Percentiles rank a stretch among this genome's conserved stretches.
Evolutionary conservation across 192 early-diverging fungal species (phyloP).

Genomic region (Oehlia diaphana): DNA sequence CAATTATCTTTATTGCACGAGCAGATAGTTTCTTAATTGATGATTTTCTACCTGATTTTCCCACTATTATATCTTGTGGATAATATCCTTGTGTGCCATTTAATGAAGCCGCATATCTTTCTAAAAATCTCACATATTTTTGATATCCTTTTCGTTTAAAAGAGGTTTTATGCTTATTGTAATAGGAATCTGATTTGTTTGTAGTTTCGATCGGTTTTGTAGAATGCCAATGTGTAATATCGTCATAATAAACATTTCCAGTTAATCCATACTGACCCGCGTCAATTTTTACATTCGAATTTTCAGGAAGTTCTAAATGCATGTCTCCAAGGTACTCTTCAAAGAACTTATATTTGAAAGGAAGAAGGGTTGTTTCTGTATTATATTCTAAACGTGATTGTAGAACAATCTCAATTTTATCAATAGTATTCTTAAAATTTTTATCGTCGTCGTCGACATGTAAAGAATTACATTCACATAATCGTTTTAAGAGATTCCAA

Average conservation of each 20-base stretch:
- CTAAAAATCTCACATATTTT: slow-evolving; percentile 14
- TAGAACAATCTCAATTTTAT: neutral
- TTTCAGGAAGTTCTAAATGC: neutral
- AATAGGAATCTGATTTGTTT: neutral
- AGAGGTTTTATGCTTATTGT: neutral
- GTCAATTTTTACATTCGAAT: neutral
- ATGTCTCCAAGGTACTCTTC: slow-evolving; percentile 23
- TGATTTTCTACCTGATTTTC: neutral
- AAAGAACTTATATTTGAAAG: slow-evolving; percentile 15
- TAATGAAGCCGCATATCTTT: slow-evolving; percentile 27
- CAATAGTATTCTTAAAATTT: neutral
- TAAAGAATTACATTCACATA: neutral
- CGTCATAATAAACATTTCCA: neutral
- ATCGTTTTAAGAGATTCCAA: neutral
- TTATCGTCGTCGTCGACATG: neutral
- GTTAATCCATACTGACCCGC: neutral
- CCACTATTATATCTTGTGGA: neutral
- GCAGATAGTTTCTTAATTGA: neutral
- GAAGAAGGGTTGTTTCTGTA: neutral
- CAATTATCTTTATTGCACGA: neutral
- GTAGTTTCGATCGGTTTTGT: neutral
- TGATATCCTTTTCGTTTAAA: slow-evolving; percentile 8
- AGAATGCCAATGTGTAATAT: slow-evolving; percentile 3
- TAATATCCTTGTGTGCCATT: slow-evolving; percentile 13
- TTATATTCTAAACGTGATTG: neutral